Evolutionary conservation across 2,329 filamentous ascomycete species (phyloP), one percentile per base, ranked within the genome.

Genomic region (Aplosporella prunicola): DNA sequence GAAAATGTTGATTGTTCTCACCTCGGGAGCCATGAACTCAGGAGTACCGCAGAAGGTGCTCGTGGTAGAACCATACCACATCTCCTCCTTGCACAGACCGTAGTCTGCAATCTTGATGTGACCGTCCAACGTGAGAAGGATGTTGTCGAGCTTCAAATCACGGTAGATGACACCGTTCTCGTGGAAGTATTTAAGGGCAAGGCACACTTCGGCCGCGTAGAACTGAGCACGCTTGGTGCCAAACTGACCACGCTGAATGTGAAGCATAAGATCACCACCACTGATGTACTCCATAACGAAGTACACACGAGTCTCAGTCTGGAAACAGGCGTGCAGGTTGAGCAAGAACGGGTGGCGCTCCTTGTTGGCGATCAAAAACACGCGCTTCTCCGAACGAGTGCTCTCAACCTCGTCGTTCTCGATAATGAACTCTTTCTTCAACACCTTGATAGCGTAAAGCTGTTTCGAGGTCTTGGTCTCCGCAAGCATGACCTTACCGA

Each of bases 251-350:
- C 91, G 79, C 61, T 98, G 91, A 57, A 98, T 98, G 65, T 98
- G 91, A 64, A 96, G 71, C 91, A 98, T 98, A 57, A 98, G 64
- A 71, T 98, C 91, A 67, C 91, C 91, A 68, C 91, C 91, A 56
- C 87, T 94, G 46, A 98, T 86, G 59, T 98, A 98, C 66, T 98
- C 91, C 89, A 96, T 96, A 46, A 98, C 91, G 56, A 98, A 98
- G 67, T 98, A 98, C 15, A 98, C 88, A 50, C 91, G 74, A 5
- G 91, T 98, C 61, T 98, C 91, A 0, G 91, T 98, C 65, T 98
- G 91, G 74, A 98, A 98, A 67, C 91, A 98, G 37, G 91, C 91
- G 57, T 98, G 91, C 25, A 98, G 67, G 56, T 83, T 98, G 32
- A 93, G 80, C 48, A 98, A 64, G 75, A 98, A 98, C 0, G 93